Conservation (phyloP, 495 filamentous ascomycete genomes). For the Aspergillus sclerotioniger region DNA sequence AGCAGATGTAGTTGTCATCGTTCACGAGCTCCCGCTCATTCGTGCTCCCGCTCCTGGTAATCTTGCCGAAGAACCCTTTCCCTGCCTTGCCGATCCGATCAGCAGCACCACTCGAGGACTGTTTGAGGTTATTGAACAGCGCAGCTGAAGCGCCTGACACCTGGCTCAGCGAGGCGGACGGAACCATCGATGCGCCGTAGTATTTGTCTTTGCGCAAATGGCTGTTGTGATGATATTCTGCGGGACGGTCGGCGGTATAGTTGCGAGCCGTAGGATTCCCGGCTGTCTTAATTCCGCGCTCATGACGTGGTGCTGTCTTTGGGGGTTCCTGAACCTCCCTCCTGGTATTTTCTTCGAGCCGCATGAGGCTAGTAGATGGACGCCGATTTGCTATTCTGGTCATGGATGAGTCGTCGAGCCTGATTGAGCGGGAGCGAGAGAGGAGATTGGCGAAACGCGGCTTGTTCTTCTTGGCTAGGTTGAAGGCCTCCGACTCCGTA, state of each 20-base stretch:
- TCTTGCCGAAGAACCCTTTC: conserved; percentile 75
- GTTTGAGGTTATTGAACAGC: conserved; percentile 72
- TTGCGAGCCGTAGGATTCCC: conserved; percentile 60
- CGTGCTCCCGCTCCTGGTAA: conserved; percentile 66
- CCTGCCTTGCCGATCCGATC: conserved; percentile 68
- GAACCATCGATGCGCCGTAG: conserved; percentile 48
- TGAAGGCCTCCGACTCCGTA: conserved; percentile 29
- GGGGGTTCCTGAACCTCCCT: conserved; percentile 30
- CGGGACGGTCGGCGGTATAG: conserved; percentile 61
- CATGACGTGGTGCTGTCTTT: conserved; percentile 58
- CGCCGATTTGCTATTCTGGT: conserved; percentile 36
- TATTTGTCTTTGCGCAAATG: conserved; percentile 46
- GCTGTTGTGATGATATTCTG: conserved; percentile 26
- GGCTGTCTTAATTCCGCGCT: conserved; percentile 62
- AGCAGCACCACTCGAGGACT: conserved; percentile 67
- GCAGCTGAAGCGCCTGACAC: conserved; percentile 58
- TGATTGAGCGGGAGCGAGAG: conserved; percentile 66
- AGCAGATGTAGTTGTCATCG: conserved; percentile 74
- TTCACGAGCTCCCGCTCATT: conserved; percentile 65
- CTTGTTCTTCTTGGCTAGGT: conserved; percentile 42
- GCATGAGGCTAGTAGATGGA: conserved; percentile 45
- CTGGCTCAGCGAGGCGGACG: conserved; percentile 62
- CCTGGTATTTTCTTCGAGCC: conserved; percentile 38
- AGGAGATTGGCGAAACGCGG: conserved; percentile 57
- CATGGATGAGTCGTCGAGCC: conserved; percentile 46